Conservation (phyloP, 1,284 basidiomycete species). For the Mycena citricolor region DNA sequence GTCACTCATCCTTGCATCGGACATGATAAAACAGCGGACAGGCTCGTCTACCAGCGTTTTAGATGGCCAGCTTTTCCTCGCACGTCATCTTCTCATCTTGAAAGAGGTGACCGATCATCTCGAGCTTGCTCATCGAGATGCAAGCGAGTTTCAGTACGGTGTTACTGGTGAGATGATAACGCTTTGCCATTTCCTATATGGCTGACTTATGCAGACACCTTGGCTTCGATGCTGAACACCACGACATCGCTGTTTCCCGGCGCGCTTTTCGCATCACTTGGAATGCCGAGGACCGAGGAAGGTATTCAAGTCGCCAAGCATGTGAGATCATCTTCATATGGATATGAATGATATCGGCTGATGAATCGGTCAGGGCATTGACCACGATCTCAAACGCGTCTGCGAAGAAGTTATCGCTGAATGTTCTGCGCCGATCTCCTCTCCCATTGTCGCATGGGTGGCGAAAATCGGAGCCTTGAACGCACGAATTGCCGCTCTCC, state of each 20-base stretch:
- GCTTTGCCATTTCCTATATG: background rate
- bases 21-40: conserved; percentile 53
- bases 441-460: conserved; percentile 60
- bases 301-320: conserved; percentile 62
- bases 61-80: conserved; percentile 82
- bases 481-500: conserved; percentile 24
- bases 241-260: conserved; percentile 74
- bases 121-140: conserved; percentile 56
- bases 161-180: conserved; percentile 47
- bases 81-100: conserved; percentile 85
- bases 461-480: conserved; percentile 42
- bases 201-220: conserved; percentile 51
- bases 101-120: conserved; percentile 85
- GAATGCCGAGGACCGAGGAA: conserved; percentile 55
- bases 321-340: conserved; percentile 41
- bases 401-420: conserved; percentile 81
- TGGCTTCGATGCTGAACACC: conserved; percentile 70
- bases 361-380: conserved; percentile 67
- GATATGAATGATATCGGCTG: background rate
- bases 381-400: conserved; percentile 75
- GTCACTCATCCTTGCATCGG: conserved; percentile 72
- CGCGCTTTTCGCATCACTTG: conserved; percentile 65
- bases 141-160: conserved; percentile 38
- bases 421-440: conserved; percentile 52
- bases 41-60: conserved; percentile 42